These are phyloP conservation scores for Rhodamnia argentea DNA, from an alignment of 345 rosid species.

Conservation along the genomic window DNA sequence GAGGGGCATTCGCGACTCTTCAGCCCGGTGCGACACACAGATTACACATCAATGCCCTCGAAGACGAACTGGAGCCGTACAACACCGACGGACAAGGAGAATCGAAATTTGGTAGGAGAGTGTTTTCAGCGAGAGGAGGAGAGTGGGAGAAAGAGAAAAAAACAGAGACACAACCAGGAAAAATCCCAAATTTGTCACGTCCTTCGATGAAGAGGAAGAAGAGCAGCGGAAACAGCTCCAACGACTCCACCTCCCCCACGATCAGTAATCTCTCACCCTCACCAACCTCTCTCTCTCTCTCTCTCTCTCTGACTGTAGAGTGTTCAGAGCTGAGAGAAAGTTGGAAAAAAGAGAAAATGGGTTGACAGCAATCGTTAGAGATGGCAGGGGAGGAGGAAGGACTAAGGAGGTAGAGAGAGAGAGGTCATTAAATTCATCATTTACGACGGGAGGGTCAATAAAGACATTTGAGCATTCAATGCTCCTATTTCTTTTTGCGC, in stretches of 20 bases:
- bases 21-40: not conserved
- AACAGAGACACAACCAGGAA: not conserved
- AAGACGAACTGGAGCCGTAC: not conserved
- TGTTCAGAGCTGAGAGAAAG: not conserved
- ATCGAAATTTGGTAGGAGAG: not conserved
- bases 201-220: not conserved
- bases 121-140: not conserved
- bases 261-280: not conserved
- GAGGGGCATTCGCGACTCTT: not conserved
- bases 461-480: constrained; percentile 36
- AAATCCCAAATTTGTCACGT: not conserved
- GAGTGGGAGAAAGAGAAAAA: not conserved
- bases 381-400: not conserved
- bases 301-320: not conserved
- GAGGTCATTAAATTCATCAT: constrained; percentile 4
- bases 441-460: constrained; percentile 15
- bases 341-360: not conserved
- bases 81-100: not conserved
- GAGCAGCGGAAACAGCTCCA: not conserved
- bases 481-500: constrained; percentile 4
- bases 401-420: not conserved
- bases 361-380: not conserved
- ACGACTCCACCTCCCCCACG: not conserved
- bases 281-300: not conserved
- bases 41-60: not conserved